Evolutionary conservation across 805 yeast genomes (phyloP).

Genomic region (Myxozyma melibiosi): DNA sequence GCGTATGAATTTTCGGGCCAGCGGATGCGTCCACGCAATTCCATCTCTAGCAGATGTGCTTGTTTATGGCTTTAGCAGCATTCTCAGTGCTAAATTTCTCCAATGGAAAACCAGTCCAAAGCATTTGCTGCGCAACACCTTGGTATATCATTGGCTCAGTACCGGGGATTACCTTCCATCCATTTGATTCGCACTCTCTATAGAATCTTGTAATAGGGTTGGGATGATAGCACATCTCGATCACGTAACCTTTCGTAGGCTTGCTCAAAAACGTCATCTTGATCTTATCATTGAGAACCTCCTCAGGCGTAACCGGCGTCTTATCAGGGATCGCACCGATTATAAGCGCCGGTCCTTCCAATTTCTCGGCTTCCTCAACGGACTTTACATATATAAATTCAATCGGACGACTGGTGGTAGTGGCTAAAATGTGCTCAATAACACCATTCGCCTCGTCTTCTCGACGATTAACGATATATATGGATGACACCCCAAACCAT

Average conservation of each 20-base stretch:
- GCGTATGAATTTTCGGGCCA: too few species aligned
- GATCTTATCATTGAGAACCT: neutral
- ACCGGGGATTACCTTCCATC: slow-evolving; percentile 4
- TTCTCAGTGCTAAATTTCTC: neutral
- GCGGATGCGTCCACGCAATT: too few species aligned
- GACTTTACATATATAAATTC: too few species aligned
- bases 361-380: too few species aligned
- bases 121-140: slow-evolving; percentile 8
- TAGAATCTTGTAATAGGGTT: neutral
- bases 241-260: slow-evolving; percentile 1
- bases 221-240: slow-evolving; percentile 17
- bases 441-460: neutral
- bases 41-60: too few species aligned
- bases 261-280: neutral
- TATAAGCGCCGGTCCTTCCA: too few species aligned
- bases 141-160: slow-evolving; percentile 6
- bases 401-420: too few species aligned
- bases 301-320: neutral
- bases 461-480: neutral
- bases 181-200: neutral
- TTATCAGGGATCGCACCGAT: neutral
- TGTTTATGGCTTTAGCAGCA: too few species aligned
- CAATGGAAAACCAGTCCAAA: slow-evolving; percentile 1
- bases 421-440: too few species aligned
- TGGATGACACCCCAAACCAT: neutral